A percentile compares a stretch with the other conserved stretches of the same genome.
phyloP scores from a whole-genome alignment of 768 basidiomycete genomes.

The Mrakia blollopis region DNA sequence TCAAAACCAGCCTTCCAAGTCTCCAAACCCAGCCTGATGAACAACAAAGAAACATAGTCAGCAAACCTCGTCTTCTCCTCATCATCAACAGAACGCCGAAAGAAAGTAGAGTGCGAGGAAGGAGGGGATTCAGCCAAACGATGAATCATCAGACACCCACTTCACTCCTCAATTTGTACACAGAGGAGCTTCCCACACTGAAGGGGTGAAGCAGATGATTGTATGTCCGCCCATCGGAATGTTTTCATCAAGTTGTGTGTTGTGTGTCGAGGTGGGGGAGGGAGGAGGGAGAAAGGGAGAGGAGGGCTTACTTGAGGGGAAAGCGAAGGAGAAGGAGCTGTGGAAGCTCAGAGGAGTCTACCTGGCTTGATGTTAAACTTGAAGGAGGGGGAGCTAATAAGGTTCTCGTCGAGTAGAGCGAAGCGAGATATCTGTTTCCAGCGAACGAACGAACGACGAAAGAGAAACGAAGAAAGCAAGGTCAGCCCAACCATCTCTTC shows the following conservation, averaged over 20 bases:
- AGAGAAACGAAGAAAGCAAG: not conserved
- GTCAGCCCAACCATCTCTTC: not conserved
- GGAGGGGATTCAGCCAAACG: conserved; percentile 1
- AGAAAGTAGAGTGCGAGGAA: not conserved
- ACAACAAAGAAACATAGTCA: not conserved
- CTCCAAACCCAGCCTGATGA: too few species aligned
- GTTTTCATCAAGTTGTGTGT: not conserved
- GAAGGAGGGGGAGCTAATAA: too few species aligned
- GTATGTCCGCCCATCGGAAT: conserved; percentile 11
- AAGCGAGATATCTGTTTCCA: not conserved
- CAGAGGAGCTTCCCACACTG: not conserved
- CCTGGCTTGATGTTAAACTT: too few species aligned
- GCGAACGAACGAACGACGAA: not conserved
- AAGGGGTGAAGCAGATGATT: not conserved
- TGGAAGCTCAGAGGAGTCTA: too few species aligned
- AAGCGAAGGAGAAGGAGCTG: too few species aligned
- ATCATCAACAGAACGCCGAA: not conserved
- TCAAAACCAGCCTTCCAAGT: too few species aligned
- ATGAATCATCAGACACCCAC: not conserved
- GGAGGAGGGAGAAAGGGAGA: not conserved
- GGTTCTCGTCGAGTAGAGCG: too few species aligned
- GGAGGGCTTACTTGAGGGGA: not conserved
- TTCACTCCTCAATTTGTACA: conserved; percentile 3
- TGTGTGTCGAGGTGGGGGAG: not conserved
- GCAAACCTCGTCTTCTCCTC: not conserved